Percentiles rank a stretch among this genome's conserved stretches.
phyloP scores from a whole-genome alignment of 805 yeast species.

The Candida jianshihensis region DNA sequence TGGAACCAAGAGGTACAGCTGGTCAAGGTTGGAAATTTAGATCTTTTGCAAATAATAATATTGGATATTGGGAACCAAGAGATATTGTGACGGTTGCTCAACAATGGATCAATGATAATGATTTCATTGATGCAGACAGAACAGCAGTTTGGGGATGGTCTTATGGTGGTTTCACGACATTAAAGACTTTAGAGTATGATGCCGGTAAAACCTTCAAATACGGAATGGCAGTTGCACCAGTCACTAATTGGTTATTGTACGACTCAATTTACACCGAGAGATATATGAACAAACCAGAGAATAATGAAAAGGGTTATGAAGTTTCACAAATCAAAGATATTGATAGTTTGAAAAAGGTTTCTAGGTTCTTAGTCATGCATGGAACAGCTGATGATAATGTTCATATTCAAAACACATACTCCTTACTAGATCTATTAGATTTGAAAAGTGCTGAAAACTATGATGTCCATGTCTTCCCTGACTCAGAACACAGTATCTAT shows the following conservation, averaged over 20 bases:
- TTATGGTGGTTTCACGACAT: constrained; percentile 90
- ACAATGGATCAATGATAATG: constrained; percentile 37
- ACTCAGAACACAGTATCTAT: constrained; percentile 66
- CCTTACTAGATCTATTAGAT: constrained; percentile 69
- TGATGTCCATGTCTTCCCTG: constrained; percentile 76
- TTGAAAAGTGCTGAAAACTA: constrained; percentile 69
- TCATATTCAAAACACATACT: constrained; percentile 84
- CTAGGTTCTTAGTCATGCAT: constrained; percentile 83
- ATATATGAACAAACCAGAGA: constrained; percentile 79
- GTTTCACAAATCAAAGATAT: constrained; percentile 50
- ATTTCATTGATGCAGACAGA: constrained; percentile 55
- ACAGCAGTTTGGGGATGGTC: constrained; percentile 98
- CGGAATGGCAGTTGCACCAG: constrained; percentile 97
- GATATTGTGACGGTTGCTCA: constrained; percentile 84
- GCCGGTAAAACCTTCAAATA: constrained; percentile 66
- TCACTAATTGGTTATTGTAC: constrained; percentile 86
- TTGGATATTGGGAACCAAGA: constrained; percentile 77
- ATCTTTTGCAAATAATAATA: constrained; percentile 66
- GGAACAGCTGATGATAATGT: constrained; percentile 98
- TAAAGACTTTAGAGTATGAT: constrained; percentile 83
- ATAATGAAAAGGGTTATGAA: constrained; percentile 59
- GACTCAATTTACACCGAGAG: constrained; percentile 95
- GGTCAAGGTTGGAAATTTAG: constrained; percentile 75
- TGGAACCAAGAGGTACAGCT: constrained; percentile 97
- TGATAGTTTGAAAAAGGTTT: constrained; percentile 44